phyloP scores from a whole-genome alignment of 768 basidiomycete species.

The Lactarius indigo region DNA sequence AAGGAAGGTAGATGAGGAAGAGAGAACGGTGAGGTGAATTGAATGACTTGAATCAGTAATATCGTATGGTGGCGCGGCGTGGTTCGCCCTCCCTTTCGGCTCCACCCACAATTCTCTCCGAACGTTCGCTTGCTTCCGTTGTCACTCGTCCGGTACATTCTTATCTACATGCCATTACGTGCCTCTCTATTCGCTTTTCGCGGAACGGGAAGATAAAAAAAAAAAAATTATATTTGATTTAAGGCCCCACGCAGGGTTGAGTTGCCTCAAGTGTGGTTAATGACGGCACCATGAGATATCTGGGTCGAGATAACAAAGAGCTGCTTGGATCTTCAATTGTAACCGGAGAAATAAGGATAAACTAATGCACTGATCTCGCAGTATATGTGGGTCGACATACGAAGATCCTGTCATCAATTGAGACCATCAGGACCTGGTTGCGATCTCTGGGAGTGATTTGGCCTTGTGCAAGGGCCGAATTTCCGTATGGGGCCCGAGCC shows the following conservation, averaged over 20 bases:
- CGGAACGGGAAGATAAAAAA: not conserved
- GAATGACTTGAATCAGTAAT: not conserved
- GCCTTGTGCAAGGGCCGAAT: not conserved
- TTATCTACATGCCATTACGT: not conserved
- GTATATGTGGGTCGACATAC: not conserved
- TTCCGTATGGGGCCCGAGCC: not conserved
- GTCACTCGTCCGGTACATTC: not conserved
- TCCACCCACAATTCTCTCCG: constrained; percentile 21
- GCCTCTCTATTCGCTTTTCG: constrained; percentile 1
- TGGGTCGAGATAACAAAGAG: not conserved
- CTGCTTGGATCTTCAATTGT: not conserved
- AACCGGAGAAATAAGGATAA: not conserved
- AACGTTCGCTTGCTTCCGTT: not conserved
- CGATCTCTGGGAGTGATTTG: not conserved
- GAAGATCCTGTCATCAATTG: not conserved
- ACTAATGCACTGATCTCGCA: not conserved
- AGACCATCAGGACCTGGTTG: not conserved
- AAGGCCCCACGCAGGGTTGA: not conserved
- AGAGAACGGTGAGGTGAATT: not conserved
- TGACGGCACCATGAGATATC: not conserved
- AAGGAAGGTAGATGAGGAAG: not conserved
- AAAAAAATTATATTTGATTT: not conserved
- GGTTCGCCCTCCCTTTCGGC: constrained; percentile 1
- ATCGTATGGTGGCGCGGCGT: not conserved
- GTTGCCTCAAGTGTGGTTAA: not conserved